Conservation (phyloP, 139 green algal genomes). For the Tetraselmis chui region DNA sequence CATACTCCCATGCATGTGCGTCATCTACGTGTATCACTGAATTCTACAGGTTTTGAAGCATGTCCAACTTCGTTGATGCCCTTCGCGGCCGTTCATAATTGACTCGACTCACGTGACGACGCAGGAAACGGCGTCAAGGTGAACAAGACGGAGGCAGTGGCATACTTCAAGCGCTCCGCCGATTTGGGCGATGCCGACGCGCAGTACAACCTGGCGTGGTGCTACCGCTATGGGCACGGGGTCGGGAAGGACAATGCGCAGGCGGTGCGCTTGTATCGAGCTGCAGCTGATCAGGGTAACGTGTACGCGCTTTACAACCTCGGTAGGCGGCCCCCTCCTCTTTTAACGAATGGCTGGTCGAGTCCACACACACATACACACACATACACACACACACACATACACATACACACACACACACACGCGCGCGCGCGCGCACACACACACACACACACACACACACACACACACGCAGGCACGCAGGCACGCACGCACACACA, state of each 20-base stretch:
- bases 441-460: no score
- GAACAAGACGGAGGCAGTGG: not conserved
- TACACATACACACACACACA: no score
- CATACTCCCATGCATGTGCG: no score
- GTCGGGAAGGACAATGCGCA: constrained; percentile 5
- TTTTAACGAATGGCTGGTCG: no score
- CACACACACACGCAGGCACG: no score
- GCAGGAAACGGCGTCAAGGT: constrained; percentile 6
- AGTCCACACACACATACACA: no score
- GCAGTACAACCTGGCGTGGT: constrained; percentile 14
- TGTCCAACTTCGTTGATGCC: no score
- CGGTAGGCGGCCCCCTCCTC: not conserved
- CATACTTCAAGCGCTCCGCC: not conserved
- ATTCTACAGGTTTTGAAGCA: no score
- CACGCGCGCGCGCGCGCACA: no score
- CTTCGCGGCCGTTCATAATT: not conserved
- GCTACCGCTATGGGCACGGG: constrained; percentile 10
- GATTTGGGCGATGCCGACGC: constrained; percentile 1
- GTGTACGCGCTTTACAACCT: constrained; percentile 6
- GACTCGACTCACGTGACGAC: constrained; percentile 18
- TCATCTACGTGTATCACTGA: no score
- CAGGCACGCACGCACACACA: no score
- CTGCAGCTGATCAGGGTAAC: constrained; percentile 15
- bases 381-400: no score
- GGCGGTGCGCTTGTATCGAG: not conserved